Evolutionary conservation across 257 asterid species (phyloP).

Genomic region (Schizonepeta tenuifolia): DNA sequence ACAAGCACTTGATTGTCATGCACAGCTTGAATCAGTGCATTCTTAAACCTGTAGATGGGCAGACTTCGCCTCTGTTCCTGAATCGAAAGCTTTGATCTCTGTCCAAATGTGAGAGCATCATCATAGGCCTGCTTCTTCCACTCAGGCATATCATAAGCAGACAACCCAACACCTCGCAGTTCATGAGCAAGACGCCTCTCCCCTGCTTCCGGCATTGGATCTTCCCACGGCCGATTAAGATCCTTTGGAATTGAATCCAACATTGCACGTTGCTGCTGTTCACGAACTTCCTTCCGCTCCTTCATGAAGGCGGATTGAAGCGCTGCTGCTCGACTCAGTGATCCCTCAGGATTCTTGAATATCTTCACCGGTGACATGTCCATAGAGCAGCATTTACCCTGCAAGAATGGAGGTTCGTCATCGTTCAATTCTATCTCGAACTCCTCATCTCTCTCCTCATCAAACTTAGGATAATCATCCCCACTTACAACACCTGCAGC

Average conservation of each 20-base stretch:
- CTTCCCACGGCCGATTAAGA: conserved; percentile 97
- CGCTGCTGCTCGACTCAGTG: conserved; percentile 92
- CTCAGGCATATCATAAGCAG: conserved; percentile 97
- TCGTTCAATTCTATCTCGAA: conserved; percentile 89
- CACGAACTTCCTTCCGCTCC: conserved; percentile 93
- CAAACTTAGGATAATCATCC: conserved; percentile 71
- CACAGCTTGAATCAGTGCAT: no score
- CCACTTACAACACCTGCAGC: conserved; percentile 81
- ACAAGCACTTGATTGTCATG: no score
- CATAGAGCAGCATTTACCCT: conserved; percentile 78
- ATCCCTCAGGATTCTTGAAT: conserved; percentile 92
- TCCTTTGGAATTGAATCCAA: conserved; percentile 96
- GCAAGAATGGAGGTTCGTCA: conserved; percentile 86
- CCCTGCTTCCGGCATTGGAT: conserved; percentile 98
- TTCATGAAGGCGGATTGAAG: conserved; percentile 87
- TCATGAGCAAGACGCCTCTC: conserved; percentile 98
- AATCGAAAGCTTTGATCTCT: conserved; percentile 85
- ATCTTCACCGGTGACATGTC: conserved; percentile 94
- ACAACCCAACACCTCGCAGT: conserved; percentile 90
- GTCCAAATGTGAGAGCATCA: conserved; percentile 86
- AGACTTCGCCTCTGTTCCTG: conserved; percentile 91
- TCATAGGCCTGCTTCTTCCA: conserved; percentile 97
- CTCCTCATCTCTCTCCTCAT: conserved; percentile 84
- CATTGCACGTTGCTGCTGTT: conserved; percentile 89
- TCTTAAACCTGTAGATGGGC: conserved; percentile 84